Conservation (phyloP, 2,329 filamentous ascomycete genomes). For the Cladosporium phlei region DNA sequence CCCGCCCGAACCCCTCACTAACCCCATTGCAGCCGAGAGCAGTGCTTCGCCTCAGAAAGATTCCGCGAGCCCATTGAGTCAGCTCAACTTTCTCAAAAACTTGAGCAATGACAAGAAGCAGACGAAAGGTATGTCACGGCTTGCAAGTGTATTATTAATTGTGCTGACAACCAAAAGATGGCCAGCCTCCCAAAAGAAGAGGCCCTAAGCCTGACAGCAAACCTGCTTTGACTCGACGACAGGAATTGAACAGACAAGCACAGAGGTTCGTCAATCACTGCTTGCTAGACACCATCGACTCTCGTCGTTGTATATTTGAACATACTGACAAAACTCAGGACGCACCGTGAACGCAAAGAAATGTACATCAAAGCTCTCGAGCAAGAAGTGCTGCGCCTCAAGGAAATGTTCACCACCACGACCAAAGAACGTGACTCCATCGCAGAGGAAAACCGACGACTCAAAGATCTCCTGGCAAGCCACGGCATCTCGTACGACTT, state of each 20-base stretch:
- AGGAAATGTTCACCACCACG: slow-evolving; percentile 73
- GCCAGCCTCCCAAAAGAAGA: slow-evolving; percentile 78
- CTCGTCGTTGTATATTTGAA: too few relatives aligned
- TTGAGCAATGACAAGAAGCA: slow-evolving; percentile 64
- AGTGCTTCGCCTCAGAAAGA: slow-evolving; percentile 2
- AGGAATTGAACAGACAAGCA: slow-evolving; percentile 91
- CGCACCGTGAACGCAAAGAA: slow-evolving; percentile 94
- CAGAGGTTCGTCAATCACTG: slow-evolving; percentile 63
- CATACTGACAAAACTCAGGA: slow-evolving; percentile 51
- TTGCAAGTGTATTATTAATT: not conserved
- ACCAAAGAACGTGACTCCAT: slow-evolving; percentile 71
- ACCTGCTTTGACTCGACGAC: slow-evolving; percentile 82
- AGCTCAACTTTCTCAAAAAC: slow-evolving; percentile 54
- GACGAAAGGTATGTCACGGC: slow-evolving; percentile 59
- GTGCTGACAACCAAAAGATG: slow-evolving; percentile 62
- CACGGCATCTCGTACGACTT: slow-evolving; percentile 57
- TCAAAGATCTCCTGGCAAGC: slow-evolving; percentile 58
- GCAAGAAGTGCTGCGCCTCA: slow-evolving; percentile 81
- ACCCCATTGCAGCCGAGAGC: not conserved
- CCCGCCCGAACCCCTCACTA: not conserved
- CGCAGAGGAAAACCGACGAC: slow-evolving; percentile 71
- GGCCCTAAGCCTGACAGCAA: slow-evolving; percentile 96
- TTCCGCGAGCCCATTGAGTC: slow-evolving; percentile 23
- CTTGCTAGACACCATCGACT: too few relatives aligned
- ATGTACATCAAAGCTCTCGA: slow-evolving; percentile 92